Conservation (phyloP, 306 rosid species). For the Gynostemma pentaphyllum region DNA sequence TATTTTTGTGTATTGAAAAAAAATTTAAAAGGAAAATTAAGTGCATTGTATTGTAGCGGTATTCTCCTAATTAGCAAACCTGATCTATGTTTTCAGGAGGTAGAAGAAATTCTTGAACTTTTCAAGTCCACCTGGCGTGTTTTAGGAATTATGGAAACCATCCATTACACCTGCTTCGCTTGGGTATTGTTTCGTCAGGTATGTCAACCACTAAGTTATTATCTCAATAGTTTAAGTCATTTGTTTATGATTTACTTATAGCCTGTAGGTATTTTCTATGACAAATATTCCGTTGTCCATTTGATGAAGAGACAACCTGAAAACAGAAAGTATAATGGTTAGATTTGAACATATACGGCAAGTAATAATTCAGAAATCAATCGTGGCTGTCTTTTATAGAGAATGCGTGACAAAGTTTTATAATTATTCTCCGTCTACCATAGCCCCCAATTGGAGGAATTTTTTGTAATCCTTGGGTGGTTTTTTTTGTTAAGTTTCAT, state of each 20-base stretch:
- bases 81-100: conserved; percentile 58
- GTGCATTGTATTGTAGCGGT: not conserved
- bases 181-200: conserved; percentile 99
- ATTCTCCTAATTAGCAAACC: not conserved
- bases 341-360: not conserved
- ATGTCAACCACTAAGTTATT: conserved; percentile 9
- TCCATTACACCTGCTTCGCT: conserved; percentile 84
- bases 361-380: not conserved
- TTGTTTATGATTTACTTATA: not conserved
- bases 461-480: too few species aligned
- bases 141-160: conserved; percentile 92
- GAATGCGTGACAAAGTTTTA: not conserved
- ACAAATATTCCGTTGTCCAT: not conserved
- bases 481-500: too few species aligned
- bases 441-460: too few species aligned
- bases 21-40: not conserved
- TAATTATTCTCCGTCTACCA: too few species aligned
- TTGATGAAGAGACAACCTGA: not conserved
- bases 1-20: not conserved
- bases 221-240: not conserved
- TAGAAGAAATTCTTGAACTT: conserved; percentile 93
- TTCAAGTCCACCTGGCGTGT: conserved; percentile 97
- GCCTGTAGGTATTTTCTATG: not conserved
- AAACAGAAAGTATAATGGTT: not conserved
- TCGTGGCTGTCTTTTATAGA: not conserved